Percentiles rank a stretch among this genome's conserved stretches.
These are phyloP conservation scores for Trypanosoma vivax DNA, from an alignment of 208 protist species.

Conservation along the genomic window DNA sequence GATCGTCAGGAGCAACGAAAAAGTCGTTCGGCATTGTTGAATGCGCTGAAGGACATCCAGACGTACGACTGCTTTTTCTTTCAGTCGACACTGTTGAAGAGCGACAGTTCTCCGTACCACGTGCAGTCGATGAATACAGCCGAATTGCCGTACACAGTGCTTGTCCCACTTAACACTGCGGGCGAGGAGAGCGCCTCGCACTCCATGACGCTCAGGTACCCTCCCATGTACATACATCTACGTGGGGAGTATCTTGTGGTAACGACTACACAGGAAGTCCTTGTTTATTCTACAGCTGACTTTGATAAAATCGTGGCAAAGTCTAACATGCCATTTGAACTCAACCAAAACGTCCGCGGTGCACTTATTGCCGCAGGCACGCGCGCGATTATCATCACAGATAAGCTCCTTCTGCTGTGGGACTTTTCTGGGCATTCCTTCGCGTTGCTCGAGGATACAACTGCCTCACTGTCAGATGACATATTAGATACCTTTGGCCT, in stretches of 20 bases:
- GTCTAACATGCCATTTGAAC: conserved; percentile 56
- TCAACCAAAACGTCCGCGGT: conserved; percentile 41
- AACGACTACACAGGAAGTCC: conserved; percentile 41
- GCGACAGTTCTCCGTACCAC: conserved; percentile 42
- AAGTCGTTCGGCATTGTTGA: conserved; percentile 25
- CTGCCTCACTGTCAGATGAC: conserved; percentile 19
- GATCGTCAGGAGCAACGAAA: conserved; percentile 14
- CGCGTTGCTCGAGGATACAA: conserved; percentile 40
- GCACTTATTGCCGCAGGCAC: conserved; percentile 51
- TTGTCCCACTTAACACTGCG: conserved; percentile 54
- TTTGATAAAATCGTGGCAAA: conserved; percentile 28
- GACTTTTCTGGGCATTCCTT: conserved; percentile 62
- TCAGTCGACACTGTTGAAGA: conserved; percentile 48
- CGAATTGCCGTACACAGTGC: conserved; percentile 44
- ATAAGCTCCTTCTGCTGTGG: conserved; percentile 52
- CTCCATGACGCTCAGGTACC: conserved; percentile 20
- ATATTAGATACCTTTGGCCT: conserved; percentile 47
- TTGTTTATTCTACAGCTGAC: conserved; percentile 38
- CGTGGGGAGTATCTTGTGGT: conserved; percentile 48
- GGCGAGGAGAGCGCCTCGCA: conserved; percentile 35
- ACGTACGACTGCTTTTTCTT: conserved; percentile 43
- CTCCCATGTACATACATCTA: conserved; percentile 35
- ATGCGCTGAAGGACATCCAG: conserved; percentile 45
- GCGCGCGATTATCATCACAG: conserved; percentile 58
- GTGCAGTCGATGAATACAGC: conserved; percentile 14